Evolutionary conservation across 345 rosid genomes (phyloP).

Genomic region (Gossypium rotundifolium): DNA sequence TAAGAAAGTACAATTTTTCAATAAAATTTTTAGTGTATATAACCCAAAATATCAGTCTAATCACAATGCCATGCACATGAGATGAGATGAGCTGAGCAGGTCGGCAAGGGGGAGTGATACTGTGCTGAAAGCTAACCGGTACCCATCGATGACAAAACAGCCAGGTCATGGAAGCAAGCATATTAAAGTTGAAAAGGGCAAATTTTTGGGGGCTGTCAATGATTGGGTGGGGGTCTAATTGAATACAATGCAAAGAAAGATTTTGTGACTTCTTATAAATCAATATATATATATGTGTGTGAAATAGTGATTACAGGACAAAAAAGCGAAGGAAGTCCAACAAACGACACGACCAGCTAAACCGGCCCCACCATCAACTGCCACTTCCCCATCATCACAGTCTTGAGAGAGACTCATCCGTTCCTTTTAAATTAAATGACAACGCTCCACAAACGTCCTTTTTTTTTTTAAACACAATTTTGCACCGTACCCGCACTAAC

Average conservation of each 20-base stretch:
- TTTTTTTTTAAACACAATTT: neutral
- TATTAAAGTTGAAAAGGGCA: constrained; percentile 10
- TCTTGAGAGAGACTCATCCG: neutral
- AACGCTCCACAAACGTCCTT: neutral
- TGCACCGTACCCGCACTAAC: neutral
- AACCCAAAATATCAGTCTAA: neutral
- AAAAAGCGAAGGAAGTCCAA: neutral
- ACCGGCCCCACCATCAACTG: constrained; percentile 7
- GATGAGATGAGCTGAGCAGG: neutral
- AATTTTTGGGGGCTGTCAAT: constrained; percentile 2
- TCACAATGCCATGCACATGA: no score
- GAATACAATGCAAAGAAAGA: neutral
- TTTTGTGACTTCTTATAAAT: neutral
- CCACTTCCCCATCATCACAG: neutral
- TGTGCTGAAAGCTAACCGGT: neutral
- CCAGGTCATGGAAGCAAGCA: neutral
- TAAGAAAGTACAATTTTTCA: no score
- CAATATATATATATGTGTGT: no score
- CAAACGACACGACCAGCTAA: constrained; percentile 21
- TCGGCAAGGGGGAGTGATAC: neutral
- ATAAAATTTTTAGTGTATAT: no score
- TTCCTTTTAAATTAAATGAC: neutral
- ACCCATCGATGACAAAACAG: neutral
- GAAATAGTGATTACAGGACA: no score
- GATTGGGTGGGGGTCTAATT: constrained; percentile 7